Conservation (phyloP, 2,329 filamentous ascomycete genomes). For the Fusarium circinatum region DNA sequence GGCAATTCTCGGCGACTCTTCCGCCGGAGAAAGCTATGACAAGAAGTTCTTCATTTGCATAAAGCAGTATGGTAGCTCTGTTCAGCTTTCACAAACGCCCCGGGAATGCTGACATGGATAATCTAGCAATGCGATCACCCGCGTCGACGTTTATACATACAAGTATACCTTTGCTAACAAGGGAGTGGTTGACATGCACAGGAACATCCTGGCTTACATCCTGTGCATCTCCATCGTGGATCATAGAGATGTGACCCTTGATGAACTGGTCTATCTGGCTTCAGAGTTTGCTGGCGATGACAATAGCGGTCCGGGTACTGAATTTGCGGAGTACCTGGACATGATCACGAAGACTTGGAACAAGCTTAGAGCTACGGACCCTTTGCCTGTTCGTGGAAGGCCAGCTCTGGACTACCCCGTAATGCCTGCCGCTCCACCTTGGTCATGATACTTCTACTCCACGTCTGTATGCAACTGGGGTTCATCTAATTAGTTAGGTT, state of each 20-base stretch:
- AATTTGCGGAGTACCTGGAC: background rate
- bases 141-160: background rate
- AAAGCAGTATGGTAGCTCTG: background rate
- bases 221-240: background rate
- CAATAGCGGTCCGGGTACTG: background rate
- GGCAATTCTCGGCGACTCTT: background rate
- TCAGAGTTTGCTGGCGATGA: background rate
- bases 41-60: background rate
- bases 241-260: background rate
- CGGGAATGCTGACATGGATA: background rate
- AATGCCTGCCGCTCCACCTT: background rate
- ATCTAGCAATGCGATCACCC: background rate
- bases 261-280: background rate
- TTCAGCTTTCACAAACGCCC: background rate
- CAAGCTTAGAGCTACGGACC: background rate
- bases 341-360: background rate
- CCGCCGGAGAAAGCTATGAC: background rate
- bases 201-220: background rate
- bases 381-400: background rate
- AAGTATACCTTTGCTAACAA: background rate
- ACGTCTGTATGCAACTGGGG: too few species aligned
- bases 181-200: background rate
- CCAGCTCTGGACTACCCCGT: background rate
- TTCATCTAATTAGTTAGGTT: too few species aligned
- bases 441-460: background rate